Conservation (phyloP, 176 grass and related monocot species). For the Eremochloa ophiuroides region DNA sequence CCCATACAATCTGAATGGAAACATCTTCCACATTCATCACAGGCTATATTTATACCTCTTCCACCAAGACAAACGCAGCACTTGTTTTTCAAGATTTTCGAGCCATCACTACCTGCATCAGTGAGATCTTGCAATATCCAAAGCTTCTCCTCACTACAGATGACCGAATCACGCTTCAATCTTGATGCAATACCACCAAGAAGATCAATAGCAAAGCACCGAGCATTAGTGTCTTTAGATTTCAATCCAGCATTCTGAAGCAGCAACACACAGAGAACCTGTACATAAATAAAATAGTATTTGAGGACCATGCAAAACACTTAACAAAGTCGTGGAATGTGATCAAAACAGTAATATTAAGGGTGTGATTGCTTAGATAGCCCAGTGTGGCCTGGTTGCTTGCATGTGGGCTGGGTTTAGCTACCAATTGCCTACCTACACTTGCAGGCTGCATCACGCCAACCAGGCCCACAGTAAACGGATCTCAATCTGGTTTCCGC, state of each 20-base stretch:
- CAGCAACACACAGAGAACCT: constrained; percentile 96
- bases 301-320: background rate
- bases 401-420: background rate
- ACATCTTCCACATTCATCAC: constrained; percentile 69
- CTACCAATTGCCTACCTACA: background rate
- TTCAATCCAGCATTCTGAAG: constrained; percentile 98
- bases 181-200: constrained; percentile 90
- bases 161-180: constrained; percentile 83
- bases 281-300: constrained; percentile 25
- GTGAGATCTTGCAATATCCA: constrained; percentile 88
- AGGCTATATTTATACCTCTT: constrained; percentile 74
- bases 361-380: background rate
- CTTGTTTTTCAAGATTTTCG: constrained; percentile 55
- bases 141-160: constrained; percentile 60
- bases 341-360: background rate
- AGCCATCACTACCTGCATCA: constrained; percentile 34
- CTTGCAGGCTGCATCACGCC: background rate
- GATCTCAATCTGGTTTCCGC: background rate
- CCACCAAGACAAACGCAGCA: constrained; percentile 78
- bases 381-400: background rate
- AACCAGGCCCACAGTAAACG: background rate
- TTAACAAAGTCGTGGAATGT: background rate
- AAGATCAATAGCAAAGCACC: constrained; percentile 98
- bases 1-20: constrained; percentile 97
- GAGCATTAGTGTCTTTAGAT: constrained; percentile 82